Percentiles rank a stretch among this genome's conserved stretches.
Conservation (phyloP, 441 rosid species). For the Metrosideros polymorpha region DNA sequence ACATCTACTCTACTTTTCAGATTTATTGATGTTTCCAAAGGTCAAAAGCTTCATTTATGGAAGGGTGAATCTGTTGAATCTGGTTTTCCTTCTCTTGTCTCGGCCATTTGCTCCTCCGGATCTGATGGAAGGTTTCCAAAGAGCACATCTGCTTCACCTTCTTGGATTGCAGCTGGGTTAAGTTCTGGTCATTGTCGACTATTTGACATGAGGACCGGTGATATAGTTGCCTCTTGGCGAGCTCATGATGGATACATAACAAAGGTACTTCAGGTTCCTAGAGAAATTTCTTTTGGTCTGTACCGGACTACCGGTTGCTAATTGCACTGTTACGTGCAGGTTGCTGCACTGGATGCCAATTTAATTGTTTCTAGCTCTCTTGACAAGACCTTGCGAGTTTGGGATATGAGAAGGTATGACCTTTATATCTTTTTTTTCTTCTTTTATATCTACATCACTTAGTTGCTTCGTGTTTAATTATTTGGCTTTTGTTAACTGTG, state of each 20-base stretch:
- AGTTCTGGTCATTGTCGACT: conserved; percentile 87
- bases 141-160: conserved; percentile 40
- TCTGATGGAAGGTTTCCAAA: conserved; percentile 40
- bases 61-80: conserved; percentile 69
- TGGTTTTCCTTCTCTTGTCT: conserved; percentile 74
- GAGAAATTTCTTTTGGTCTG: background rate
- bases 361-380: conserved; percentile 91
- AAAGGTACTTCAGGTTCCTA: conserved; percentile 36
- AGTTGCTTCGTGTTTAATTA: background rate
- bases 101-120: conserved; percentile 73
- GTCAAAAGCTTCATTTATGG: conserved; percentile 83
- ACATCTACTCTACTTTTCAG: conserved; percentile 18
- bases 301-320: conserved; percentile 2
- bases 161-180: conserved; percentile 85
- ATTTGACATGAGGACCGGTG: conserved; percentile 73
- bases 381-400: conserved; percentile 65
- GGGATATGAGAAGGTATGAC: conserved; percentile 84
- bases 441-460: background rate
- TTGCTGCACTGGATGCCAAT: conserved; percentile 80
- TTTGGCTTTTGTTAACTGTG: background rate
- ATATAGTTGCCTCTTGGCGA: conserved; percentile 68
- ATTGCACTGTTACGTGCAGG: conserved; percentile 28
- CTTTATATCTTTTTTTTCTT: background rate
- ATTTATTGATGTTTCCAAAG: conserved; percentile 62
- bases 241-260: conserved; percentile 90